A percentile compares a stretch with the other conserved stretches of the same genome.
These are phyloP conservation scores for Uncinocarpus reesii DNA, from an alignment of 2,329 filamentous ascomycete genomes.

Conservation along the genomic window DNA sequence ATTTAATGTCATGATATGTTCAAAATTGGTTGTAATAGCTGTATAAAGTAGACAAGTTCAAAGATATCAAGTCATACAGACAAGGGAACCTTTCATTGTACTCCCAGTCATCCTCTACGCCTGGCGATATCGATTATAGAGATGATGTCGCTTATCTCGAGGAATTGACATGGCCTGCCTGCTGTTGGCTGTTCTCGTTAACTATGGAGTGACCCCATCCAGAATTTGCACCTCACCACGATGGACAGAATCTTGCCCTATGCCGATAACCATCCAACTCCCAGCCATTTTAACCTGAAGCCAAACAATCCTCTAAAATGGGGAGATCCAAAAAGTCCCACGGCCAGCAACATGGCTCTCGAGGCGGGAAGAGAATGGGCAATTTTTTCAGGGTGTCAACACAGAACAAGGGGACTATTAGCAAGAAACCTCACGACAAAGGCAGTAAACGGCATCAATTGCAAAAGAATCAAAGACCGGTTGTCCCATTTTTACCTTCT, in stretches of 20 bases:
- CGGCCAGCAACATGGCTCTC: constrained; percentile 13
- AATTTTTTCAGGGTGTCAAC: constrained; percentile 23
- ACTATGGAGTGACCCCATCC: too few relatives aligned
- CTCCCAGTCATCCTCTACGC: neutral
- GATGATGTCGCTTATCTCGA: too few relatives aligned
- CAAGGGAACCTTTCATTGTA: neutral
- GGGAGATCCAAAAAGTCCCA: constrained; percentile 21
- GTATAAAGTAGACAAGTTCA: neutral
- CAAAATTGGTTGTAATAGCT: neutral
- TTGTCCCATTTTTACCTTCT: constrained; percentile 32
- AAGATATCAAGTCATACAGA: neutral
- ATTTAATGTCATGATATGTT: neutral
- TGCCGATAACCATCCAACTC: neutral
- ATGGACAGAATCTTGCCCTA: too few relatives aligned
- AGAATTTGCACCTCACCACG: neutral
- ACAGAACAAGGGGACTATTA: neutral
- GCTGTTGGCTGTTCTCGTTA: too few relatives aligned
- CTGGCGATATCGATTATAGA: too few relatives aligned
- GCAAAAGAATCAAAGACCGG: constrained; percentile 22
- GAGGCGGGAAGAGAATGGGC: constrained; percentile 22
- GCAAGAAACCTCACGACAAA: constrained; percentile 1
- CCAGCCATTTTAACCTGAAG: neutral
- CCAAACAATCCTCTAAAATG: constrained; percentile 15
- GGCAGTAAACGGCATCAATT: constrained; percentile 15
- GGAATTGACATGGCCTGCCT: too few relatives aligned